phyloP scores from a whole-genome alignment of 495 filamentous ascomycete species.

The Collariella sp. region DNA sequence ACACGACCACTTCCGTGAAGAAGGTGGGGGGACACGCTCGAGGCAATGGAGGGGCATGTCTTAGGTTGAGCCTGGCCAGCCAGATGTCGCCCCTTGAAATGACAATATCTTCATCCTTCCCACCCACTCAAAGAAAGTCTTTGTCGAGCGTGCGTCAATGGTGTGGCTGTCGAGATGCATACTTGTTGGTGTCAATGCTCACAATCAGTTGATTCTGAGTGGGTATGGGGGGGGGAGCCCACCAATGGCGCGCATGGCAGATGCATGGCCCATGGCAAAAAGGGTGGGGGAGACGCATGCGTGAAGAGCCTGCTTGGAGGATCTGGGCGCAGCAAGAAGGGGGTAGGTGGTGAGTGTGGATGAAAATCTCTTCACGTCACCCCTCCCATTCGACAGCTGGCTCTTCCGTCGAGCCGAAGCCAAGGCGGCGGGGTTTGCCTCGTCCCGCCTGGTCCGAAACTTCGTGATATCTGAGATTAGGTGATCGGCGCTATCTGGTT shows the following conservation, averaged over 20 bases:
- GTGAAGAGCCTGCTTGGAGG: background rate
- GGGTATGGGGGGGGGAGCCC: background rate
- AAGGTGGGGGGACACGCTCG: background rate
- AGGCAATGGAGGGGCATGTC: too few species aligned
- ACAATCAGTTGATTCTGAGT: background rate
- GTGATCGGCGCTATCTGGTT: background rate
- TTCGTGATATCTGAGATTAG: background rate
- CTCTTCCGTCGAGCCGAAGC: background rate
- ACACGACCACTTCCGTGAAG: background rate
- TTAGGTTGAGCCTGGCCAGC: background rate
- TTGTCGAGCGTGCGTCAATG: background rate
- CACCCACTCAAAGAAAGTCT: too few species aligned
- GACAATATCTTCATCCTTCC: background rate
- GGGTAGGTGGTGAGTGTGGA: background rate
- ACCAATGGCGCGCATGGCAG: background rate
- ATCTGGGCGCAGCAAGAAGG: background rate
- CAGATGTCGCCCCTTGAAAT: background rate
- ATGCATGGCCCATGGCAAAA: background rate
- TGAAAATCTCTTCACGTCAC: background rate
- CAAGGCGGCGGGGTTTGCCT: background rate
- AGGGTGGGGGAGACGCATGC: background rate
- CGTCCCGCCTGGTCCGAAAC: background rate
- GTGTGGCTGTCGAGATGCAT: slow-evolving; percentile 1
- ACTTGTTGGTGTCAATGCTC: background rate
- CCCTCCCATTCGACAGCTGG: background rate